Evolutionary conservation across 495 filamentous ascomycete species (phyloP), one percentile per base, ranked within the genome.

Genomic region (Elaphomyces granulatus): DNA sequence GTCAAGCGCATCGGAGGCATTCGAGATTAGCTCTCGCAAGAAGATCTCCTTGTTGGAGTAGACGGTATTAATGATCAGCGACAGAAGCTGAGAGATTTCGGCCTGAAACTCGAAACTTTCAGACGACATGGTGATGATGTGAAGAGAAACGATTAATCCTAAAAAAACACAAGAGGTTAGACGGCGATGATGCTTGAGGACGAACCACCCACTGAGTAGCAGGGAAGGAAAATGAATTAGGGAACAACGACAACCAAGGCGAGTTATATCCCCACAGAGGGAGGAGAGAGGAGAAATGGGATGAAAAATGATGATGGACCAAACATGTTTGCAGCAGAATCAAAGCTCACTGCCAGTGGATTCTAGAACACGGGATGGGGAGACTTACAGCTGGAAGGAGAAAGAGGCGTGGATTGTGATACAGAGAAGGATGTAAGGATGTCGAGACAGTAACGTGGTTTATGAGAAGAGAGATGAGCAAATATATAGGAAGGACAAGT

Each of bases 11-110:
- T 98, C 90, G 50, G 88, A 95, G 55, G 78, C 77, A 71, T 98
- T 98, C 65, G 90, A 96, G 52, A 98, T 82, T 52, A 98, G 62
- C 65, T 98, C 90, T 77, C 90, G 74, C 51, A 98, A 70, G 79
- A 96, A 98, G 66, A 98, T 98, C 71, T 95, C 90, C 78, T 98
- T 98, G 77, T 98, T 98, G 48, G 87, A 94, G 78, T 98, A 98
- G 71, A 98, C 90, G 44, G 90, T 96, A 81, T 98, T 98, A 73
- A 98, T 96, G 68, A 98, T 96, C 56, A 98, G 79, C 46, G 81
- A 86, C 58, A 98, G 82, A 39, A 98, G 83, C 85, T 98, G 90
- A 79, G 86, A 94, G 65, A 96, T 96, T 81, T 95, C 88, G 81
- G 87, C 88, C 78, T 98, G 90, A 73, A 98, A 98, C 79, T 95